Conservation (phyloP, 352 stramenopile species). For the Globisporangium echinulatum region DNA sequence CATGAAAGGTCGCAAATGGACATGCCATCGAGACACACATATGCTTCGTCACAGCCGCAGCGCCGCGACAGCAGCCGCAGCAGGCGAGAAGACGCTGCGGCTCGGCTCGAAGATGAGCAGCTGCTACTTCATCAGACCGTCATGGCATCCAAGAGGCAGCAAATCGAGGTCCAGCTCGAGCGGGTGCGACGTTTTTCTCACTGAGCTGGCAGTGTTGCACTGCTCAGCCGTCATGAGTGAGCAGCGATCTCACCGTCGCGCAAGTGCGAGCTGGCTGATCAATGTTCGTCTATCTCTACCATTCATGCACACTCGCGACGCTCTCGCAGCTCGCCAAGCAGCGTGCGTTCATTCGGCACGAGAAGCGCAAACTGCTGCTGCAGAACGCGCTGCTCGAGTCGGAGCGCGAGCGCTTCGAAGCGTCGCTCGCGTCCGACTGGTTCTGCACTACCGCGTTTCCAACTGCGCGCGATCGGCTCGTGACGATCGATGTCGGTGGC, state of each 20-base stretch:
- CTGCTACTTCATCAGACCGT: slow-evolving; percentile 64
- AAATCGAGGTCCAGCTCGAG: slow-evolving; percentile 56
- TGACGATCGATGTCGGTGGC: slow-evolving; percentile 63
- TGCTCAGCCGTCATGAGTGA: neutral
- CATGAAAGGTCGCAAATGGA: too few species aligned
- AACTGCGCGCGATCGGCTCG: slow-evolving; percentile 27
- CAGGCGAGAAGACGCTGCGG: neutral
- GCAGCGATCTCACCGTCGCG: neutral
- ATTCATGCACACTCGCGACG: neutral
- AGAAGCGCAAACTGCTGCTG: slow-evolving; percentile 70
- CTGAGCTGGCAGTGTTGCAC: neutral
- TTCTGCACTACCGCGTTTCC: slow-evolving; percentile 60
- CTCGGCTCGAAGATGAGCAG: slow-evolving; percentile 49
- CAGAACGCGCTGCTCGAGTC: slow-evolving; percentile 68
- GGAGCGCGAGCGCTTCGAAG: slow-evolving; percentile 67
- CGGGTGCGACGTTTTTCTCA: slow-evolving; percentile 19
- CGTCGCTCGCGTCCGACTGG: slow-evolving; percentile 65
- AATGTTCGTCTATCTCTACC: too few species aligned
- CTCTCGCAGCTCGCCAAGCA: slow-evolving; percentile 51
- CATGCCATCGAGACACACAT: too few species aligned
- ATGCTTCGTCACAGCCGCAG: neutral
- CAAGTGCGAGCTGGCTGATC: too few species aligned
- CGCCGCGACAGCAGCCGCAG: neutral
- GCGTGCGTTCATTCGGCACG: slow-evolving; percentile 70
- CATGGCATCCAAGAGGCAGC: slow-evolving; percentile 56